phyloP scores from a whole-genome alignment of 2,329 filamentous ascomycete genomes.

The Microsporum ferrugineum region DNA sequence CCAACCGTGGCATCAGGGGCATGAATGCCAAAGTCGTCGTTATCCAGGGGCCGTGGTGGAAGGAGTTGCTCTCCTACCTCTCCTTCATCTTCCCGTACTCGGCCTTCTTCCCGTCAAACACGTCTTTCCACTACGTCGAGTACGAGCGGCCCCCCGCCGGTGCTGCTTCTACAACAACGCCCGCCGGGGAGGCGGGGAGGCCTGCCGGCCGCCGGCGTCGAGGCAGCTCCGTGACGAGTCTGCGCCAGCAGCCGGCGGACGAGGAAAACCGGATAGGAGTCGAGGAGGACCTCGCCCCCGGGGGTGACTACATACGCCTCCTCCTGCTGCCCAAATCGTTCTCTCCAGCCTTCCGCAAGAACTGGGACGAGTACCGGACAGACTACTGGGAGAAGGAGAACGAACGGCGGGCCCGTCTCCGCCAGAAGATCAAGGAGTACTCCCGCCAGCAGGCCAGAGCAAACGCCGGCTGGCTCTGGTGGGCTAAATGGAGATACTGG shows the following conservation, averaged over 20 bases:
- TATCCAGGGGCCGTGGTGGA: slow-evolving; percentile 69
- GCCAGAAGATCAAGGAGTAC: slow-evolving; percentile 56
- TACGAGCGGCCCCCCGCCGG: slow-evolving; percentile 14
- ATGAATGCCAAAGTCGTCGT: slow-evolving; percentile 97
- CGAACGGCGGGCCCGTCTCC: slow-evolving; percentile 64
- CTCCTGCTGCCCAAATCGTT: slow-evolving; percentile 89
- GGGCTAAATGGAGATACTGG: slow-evolving; percentile 57
- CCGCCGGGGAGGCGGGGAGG: neutral
- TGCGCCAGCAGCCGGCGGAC: slow-evolving; percentile 3
- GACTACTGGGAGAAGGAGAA: slow-evolving; percentile 98
- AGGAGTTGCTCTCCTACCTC: slow-evolving; percentile 60
- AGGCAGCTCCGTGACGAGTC: slow-evolving; percentile 3
- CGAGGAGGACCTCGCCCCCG: slow-evolving; percentile 81
- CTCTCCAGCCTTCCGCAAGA: slow-evolving; percentile 84
- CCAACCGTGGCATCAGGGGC: slow-evolving; percentile 76
- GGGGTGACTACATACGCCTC: slow-evolving; percentile 84
- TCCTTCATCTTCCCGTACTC: slow-evolving; percentile 70
- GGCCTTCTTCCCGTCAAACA: slow-evolving; percentile 48
- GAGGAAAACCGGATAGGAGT: slow-evolving; percentile 33
- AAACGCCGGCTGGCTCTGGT: slow-evolving; percentile 69
- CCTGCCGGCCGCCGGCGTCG: neutral
- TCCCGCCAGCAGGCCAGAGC: slow-evolving; percentile 54
- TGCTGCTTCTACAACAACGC: neutral
- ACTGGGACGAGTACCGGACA: slow-evolving; percentile 87
- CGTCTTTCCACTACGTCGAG: slow-evolving; percentile 67